Conservation (phyloP, 2,329 filamentous ascomycete species). For the Fusarium verrucosum region DNA sequence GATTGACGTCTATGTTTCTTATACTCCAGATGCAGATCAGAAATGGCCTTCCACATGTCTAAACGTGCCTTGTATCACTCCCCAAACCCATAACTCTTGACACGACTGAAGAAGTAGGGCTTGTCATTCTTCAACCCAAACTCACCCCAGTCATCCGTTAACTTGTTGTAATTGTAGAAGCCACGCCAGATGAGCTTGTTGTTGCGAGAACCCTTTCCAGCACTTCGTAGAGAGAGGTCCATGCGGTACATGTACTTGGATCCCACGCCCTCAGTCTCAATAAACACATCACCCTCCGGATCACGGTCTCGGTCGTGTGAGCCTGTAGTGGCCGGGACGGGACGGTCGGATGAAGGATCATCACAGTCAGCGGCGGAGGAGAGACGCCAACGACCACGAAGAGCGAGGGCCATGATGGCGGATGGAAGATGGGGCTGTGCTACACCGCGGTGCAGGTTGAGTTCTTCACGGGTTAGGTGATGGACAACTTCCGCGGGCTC, state of each 20-base stretch:
- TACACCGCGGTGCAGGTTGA: constrained; percentile 58
- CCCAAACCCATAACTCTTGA: constrained; percentile 67
- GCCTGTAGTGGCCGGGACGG: not conserved
- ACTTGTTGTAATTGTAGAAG: constrained; percentile 88
- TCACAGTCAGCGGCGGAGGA: constrained; percentile 49
- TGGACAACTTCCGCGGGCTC: constrained; percentile 91
- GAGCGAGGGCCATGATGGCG: constrained; percentile 73
- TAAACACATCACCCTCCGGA: constrained; percentile 72
- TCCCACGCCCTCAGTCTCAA: constrained; percentile 87
- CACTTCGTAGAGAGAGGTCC: constrained; percentile 75
- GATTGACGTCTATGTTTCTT: not conserved
- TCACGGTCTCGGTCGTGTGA: constrained; percentile 37
- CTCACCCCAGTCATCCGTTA: constrained; percentile 90
- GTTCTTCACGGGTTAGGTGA: constrained; percentile 76
- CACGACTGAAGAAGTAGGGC: constrained; percentile 73
- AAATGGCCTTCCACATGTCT: not conserved
- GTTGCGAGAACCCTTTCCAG: constrained; percentile 73
- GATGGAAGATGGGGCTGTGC: constrained; percentile 50
- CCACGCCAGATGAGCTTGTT: constrained; percentile 90
- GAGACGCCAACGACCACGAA: constrained; percentile 65
- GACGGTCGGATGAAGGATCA: constrained; percentile 33
- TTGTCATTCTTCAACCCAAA: constrained; percentile 74
- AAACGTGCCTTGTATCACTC: constrained; percentile 38
- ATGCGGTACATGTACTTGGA: constrained; percentile 85
- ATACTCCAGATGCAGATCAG: not conserved